A percentile compares a stretch with the other conserved stretches of the same genome.
phyloP scores from a whole-genome alignment of 192 early-diverging fungal genomes.

The Jimgerdemannia flammicorona region DNA sequence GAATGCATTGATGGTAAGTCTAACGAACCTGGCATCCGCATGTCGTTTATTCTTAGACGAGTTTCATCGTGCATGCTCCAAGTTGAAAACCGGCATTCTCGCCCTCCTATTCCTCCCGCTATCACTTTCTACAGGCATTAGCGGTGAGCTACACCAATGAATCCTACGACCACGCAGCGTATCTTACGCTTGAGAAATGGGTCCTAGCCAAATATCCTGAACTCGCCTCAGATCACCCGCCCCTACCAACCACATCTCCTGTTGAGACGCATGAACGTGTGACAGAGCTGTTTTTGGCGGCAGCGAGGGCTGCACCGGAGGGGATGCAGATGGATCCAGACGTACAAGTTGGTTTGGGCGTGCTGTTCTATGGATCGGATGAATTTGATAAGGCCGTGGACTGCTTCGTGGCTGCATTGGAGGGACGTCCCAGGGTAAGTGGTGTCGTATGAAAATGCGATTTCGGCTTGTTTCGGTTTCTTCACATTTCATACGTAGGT shows the following conservation, averaged over 20 bases:
- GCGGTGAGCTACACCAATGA: slow-evolving; percentile 98
- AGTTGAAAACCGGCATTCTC: no score
- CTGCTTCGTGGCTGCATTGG: slow-evolving; percentile 91
- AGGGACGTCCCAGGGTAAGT: slow-evolving; percentile 61
- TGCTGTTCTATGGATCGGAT: slow-evolving; percentile 87
- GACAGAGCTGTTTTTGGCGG: slow-evolving; percentile 75
- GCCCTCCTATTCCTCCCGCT: no score
- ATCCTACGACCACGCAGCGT: slow-evolving; percentile 83
- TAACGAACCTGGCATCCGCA: background rate
- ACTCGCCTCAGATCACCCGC: slow-evolving; percentile 33
- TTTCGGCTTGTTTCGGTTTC: background rate
- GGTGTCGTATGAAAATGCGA: background rate
- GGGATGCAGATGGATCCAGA: slow-evolving; percentile 74
- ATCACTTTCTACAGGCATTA: slow-evolving; percentile 43
- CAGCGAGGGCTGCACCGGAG: slow-evolving; percentile 61
- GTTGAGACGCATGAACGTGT: slow-evolving; percentile 61
- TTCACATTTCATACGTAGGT: no score
- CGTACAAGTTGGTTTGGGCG: slow-evolving; percentile 92
- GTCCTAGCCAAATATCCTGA: slow-evolving; percentile 69
- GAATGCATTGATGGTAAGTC: slow-evolving; percentile 55
- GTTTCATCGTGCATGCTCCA: background rate
- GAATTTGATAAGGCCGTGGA: slow-evolving; percentile 97
- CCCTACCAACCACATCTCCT: slow-evolving; percentile 33
- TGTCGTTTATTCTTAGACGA: background rate
- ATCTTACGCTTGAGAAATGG: slow-evolving; percentile 90